phyloP scores from a whole-genome alignment of 75 land plant species.

The Pseudotsuga menziesii region DNA sequence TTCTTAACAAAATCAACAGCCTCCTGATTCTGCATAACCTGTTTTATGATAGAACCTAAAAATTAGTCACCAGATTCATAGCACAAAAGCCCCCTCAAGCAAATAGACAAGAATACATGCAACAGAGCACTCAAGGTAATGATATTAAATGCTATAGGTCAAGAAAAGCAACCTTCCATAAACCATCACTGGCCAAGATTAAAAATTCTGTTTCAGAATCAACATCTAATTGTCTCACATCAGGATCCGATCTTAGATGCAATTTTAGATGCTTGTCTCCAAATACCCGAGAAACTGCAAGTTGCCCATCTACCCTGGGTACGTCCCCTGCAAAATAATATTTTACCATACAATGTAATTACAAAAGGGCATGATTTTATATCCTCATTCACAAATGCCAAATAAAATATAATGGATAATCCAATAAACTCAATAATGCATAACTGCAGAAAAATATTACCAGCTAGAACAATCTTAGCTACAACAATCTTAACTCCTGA shows the following conservation, averaged over 20 bases:
- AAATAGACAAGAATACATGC: background rate
- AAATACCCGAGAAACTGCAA: constrained; percentile 70
- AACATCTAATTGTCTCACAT: constrained; percentile 25
- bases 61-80: background rate
- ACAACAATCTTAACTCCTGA: too few species aligned
- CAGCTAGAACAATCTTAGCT: too few species aligned
- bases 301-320: constrained; percentile 68
- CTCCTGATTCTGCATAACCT: constrained; percentile 81
- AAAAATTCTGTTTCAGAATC: constrained; percentile 33
- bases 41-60: background rate
- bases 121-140: background rate
- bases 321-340: constrained; percentile 45
- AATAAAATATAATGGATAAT: too few species aligned
- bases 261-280: constrained; percentile 66
- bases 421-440: too few species aligned
- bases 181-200: constrained; percentile 64
- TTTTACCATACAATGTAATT: too few species aligned
- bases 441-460: too few species aligned
- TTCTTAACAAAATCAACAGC: constrained; percentile 59
- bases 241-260: constrained; percentile 58
- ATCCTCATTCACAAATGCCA: too few species aligned
- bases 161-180: constrained; percentile 52
- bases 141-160: background rate
- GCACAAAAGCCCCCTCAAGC: background rate
- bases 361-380: too few species aligned